Base-by-base conservation (phyloP, 371 early-diverging fungal species). In the Mucor sp. region DNA sequence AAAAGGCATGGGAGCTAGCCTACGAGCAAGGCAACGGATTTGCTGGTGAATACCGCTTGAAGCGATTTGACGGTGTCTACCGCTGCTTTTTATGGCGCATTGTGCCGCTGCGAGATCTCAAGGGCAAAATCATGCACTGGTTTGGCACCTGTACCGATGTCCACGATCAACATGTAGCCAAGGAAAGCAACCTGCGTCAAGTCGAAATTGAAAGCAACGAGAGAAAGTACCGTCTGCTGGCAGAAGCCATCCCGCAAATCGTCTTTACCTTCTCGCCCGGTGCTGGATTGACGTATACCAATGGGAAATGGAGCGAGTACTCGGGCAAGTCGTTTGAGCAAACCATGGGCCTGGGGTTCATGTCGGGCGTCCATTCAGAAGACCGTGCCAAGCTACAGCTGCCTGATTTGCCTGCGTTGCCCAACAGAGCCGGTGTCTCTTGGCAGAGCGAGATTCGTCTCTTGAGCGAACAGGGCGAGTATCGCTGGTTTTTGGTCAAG, bases 221-320 rank as follows among this genome's bases (percentile, higher is more conserved):
- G 74, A 74, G 87, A 63, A 89, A 89, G 73, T 89, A 89, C 59
- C 74, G 89, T 28, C 62, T 87, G 17, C 66, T 89, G 11, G 89
- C 89, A 4, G 89, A 89, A 58, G 88, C 89, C 2, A 89, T 89
- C 43, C 89, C 89, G 4, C 89, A 89, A 59, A 86, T 89, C 48
- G 89, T 89, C 2, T 89, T 89, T 60, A 87, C 88, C 0, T 84
- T 87, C n/a, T 74, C 85, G 0, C 87, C 87, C 19, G 79, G 82
- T n/a, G 73, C 73, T 23, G 89, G 89, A 1, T 63, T 89, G 27
- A 87, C 85, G 0, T 89, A 84, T 73, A 82, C 88, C 0, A 89
- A 89, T 56, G 85, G 81, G 6, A 87, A 89, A 62, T 89, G 89
- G 89, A 78, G 77, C 19, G 75, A 63, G 4, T 89, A 87, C 28